phyloP scores from a whole-genome alignment of 495 filamentous ascomycete species.

The Diplogelasinospora grovesii region DNA sequence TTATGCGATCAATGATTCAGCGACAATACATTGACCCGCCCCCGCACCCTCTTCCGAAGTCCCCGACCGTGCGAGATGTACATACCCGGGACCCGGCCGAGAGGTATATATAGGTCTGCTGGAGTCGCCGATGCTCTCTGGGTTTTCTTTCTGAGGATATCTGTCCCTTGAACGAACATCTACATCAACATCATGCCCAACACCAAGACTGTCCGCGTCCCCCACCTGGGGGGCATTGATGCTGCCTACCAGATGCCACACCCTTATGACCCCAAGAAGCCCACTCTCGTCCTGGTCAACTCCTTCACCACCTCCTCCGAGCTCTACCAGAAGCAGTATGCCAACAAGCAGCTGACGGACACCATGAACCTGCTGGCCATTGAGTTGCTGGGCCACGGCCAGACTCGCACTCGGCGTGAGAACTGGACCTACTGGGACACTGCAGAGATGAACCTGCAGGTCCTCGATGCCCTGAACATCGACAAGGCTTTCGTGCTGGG shows the following conservation, averaged over 20 bases:
- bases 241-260: slow-evolving; percentile 46
- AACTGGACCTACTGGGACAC: slow-evolving; percentile 53
- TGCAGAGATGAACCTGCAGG: slow-evolving; percentile 42
- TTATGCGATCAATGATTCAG: too few relatives aligned
- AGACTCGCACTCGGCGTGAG: slow-evolving; percentile 32
- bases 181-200: slow-evolving; percentile 22
- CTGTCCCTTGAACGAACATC: too few relatives aligned
- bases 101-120: too few relatives aligned
- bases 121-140: too few relatives aligned
- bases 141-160: too few relatives aligned
- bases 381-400: slow-evolving; percentile 50
- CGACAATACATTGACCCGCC: too few relatives aligned
- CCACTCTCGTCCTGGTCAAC: slow-evolving; percentile 53
- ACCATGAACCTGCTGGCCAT: slow-evolving; percentile 47
- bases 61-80: too few relatives aligned
- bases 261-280: slow-evolving; percentile 45
- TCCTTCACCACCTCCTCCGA: slow-evolving; percentile 49
- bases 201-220: slow-evolving; percentile 37
- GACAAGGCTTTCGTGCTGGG: slow-evolving; percentile 51
- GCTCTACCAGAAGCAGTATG: slow-evolving; percentile 46
- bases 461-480: slow-evolving; percentile 45
- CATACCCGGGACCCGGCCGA: too few relatives aligned
- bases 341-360: slow-evolving; percentile 35
- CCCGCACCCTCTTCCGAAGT: too few relatives aligned
- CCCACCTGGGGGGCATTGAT: slow-evolving; percentile 49